Evolutionary conservation across 192 early-diverging fungal genomes (phyloP).

Genomic region (Linnemannia exigua): DNA sequence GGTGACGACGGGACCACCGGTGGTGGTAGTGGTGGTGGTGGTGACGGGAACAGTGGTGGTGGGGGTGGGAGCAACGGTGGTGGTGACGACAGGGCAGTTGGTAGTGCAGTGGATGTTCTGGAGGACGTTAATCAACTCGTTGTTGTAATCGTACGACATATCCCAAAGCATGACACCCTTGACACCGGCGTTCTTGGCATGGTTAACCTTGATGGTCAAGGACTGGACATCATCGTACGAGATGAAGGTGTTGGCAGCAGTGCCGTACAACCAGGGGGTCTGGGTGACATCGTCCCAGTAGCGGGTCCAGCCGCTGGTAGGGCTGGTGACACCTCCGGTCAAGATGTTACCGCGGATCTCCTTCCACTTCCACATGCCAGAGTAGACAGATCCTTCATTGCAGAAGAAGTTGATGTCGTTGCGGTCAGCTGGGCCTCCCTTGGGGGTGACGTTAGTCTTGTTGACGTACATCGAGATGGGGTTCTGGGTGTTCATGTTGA

Average conservation of each 20-base stretch:
- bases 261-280: conserved; percentile 83
- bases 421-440: conserved; percentile 69
- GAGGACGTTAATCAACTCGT: conserved; percentile 53
- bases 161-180: conserved; percentile 80
- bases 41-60: conserved; percentile 1
- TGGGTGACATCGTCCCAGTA: conserved; percentile 77
- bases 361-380: conserved; percentile 78
- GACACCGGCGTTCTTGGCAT: conserved; percentile 63
- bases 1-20: conserved; percentile 1
- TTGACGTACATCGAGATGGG: conserved; percentile 38
- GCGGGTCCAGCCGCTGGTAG: conserved; percentile 73
- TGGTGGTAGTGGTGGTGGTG: conserved; percentile 12
- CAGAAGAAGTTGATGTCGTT: conserved; percentile 67
- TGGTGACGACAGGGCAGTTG: conserved; percentile 48
- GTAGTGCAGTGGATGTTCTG: conserved; percentile 53
- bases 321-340: conserved; percentile 67
- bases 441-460: conserved; percentile 59
- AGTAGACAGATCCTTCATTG: conserved; percentile 62
- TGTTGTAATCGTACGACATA: conserved; percentile 53
- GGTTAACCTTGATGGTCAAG: conserved; percentile 71
- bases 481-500: conserved; percentile 35
- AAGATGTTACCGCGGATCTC: conserved; percentile 75
- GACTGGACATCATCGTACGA: conserved; percentile 86
- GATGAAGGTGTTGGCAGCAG: conserved; percentile 72
- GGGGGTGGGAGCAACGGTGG: conserved; percentile 8